Percentiles rank a stretch among this genome's conserved stretches.
These are phyloP conservation scores for Aphanomyces stellatus DNA, from an alignment of 352 stramenopile genomes.

Conservation along the genomic window DNA sequence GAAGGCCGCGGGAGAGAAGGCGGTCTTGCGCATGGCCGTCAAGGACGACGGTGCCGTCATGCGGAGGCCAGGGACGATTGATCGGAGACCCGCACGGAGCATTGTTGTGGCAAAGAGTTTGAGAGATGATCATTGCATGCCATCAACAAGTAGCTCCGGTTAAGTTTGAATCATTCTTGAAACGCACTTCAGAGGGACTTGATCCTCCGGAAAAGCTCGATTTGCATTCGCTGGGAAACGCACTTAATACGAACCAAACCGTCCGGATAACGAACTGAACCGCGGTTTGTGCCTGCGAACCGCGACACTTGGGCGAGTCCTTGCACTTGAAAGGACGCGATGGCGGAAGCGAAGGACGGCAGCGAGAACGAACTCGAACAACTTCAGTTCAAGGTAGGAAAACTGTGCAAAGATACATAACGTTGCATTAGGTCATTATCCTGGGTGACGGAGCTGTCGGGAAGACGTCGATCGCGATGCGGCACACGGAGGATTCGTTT, in stretches of 20 bases:
- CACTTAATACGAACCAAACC: not conserved
- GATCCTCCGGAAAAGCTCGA: too few relatives aligned
- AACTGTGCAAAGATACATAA: not conserved
- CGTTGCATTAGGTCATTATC: slow-evolving; percentile 81
- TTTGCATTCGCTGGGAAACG: not conserved
- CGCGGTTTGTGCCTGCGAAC: not conserved
- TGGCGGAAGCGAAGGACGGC: slow-evolving; percentile 80
- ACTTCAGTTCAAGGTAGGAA: slow-evolving; percentile 77
- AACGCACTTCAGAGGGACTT: too few relatives aligned
- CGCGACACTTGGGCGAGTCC: too few relatives aligned
- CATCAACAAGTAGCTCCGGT: too few relatives aligned
- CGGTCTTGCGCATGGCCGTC: not conserved
- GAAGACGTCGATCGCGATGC: slow-evolving; percentile 92
- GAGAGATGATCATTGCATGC: too few relatives aligned
- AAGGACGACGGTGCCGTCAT: not conserved
- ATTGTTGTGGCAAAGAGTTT: too few relatives aligned
- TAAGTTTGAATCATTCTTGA: too few relatives aligned
- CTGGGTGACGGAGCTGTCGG: slow-evolving; percentile 90
- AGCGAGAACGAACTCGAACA: slow-evolving; percentile 73
- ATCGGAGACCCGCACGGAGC: not conserved
- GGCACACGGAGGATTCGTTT: slow-evolving; percentile 89
- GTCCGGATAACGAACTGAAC: not conserved
- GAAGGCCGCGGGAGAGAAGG: not conserved
- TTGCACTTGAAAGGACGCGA: slow-evolving; percentile 23
- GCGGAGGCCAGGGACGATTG: not conserved